Evolutionary conservation across 257 asterid species (phyloP).

Genomic region (Linderniella brevidens): DNA sequence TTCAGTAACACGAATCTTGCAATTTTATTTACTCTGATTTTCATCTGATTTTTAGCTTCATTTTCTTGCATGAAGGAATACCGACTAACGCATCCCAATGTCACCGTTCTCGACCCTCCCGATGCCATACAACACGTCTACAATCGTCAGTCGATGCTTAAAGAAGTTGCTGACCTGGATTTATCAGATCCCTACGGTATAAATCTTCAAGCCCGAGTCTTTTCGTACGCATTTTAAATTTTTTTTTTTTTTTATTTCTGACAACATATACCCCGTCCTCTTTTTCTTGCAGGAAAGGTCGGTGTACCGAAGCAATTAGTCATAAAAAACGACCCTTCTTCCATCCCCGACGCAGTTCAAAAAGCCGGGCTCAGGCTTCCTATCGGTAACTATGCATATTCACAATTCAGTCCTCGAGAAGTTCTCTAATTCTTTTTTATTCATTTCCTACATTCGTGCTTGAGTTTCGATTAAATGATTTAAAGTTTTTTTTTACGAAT

Average conservation of each 20-base stretch:
- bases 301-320: slow-evolving; percentile 91
- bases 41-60: slow-evolving; percentile 4
- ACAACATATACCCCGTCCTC: too few species aligned
- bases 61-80: slow-evolving; percentile 40
- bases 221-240: too few species aligned
- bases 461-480: too few species aligned
- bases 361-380: slow-evolving; percentile 67
- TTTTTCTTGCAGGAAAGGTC: slow-evolving; percentile 42
- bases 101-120: slow-evolving; percentile 95
- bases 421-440: too few species aligned
- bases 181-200: slow-evolving; percentile 62
- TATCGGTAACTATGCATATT: slow-evolving; percentile 31
- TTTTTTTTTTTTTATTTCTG: too few species aligned
- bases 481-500: too few species aligned
- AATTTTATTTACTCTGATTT: background rate
- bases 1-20: background rate
- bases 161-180: slow-evolving; percentile 76
- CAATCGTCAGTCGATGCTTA: slow-evolving; percentile 89
- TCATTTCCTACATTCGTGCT: too few species aligned
- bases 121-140: slow-evolving; percentile 75
- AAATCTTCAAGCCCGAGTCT: background rate
- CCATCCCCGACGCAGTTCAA: slow-evolving; percentile 62
- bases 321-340: slow-evolving; percentile 68
- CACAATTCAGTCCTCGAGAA: too few species aligned
- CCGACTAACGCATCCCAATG: slow-evolving; percentile 74